phyloP scores from a whole-genome alignment of 1,284 basidiomycete genomes.

The Flammula alnicola region DNA sequence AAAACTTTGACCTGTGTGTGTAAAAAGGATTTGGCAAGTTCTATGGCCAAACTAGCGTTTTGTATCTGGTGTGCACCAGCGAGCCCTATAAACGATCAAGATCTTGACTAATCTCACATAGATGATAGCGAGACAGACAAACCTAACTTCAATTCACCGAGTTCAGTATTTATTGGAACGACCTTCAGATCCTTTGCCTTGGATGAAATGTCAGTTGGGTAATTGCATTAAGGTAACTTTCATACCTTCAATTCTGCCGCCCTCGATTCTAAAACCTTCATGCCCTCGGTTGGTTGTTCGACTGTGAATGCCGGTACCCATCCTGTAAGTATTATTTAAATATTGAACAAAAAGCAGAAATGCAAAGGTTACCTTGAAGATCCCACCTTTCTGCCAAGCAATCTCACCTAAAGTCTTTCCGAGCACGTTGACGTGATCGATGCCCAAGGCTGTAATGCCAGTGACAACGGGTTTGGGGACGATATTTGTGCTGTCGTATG shows the following conservation, averaged over 20 bases:
- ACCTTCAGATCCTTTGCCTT: slow-evolving; percentile 73
- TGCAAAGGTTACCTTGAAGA: slow-evolving; percentile 76
- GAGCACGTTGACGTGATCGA: slow-evolving; percentile 92
- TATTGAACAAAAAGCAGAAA: not conserved
- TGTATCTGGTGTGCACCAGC: slow-evolving; percentile 89
- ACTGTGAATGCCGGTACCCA: slow-evolving; percentile 89
- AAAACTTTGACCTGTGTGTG: slow-evolving; percentile 36
- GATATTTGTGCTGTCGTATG: slow-evolving; percentile 96
- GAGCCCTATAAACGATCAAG: slow-evolving; percentile 58
- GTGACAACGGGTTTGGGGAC: slow-evolving; percentile 90
- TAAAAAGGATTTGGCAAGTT: slow-evolving; percentile 77
- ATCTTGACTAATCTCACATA: not conserved
- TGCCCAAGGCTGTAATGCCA: slow-evolving; percentile 88
- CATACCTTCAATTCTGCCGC: slow-evolving; percentile 70
- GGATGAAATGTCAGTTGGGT: not conserved
- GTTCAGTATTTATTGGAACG: slow-evolving; percentile 49
- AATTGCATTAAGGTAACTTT: not conserved
- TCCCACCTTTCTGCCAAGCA: slow-evolving; percentile 95
- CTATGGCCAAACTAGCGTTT: slow-evolving; percentile 90
- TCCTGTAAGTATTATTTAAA: slow-evolving; percentile 45
- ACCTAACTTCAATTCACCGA: slow-evolving; percentile 71
- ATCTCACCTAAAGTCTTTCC: slow-evolving; percentile 92
- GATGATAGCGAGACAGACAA: slow-evolving; percentile 17
- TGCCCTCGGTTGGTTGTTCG: slow-evolving; percentile 71
- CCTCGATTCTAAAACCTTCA: slow-evolving; percentile 67